phyloP scores from a whole-genome alignment of 331 rosid genomes.

The Stylosanthes scabra region DNA sequence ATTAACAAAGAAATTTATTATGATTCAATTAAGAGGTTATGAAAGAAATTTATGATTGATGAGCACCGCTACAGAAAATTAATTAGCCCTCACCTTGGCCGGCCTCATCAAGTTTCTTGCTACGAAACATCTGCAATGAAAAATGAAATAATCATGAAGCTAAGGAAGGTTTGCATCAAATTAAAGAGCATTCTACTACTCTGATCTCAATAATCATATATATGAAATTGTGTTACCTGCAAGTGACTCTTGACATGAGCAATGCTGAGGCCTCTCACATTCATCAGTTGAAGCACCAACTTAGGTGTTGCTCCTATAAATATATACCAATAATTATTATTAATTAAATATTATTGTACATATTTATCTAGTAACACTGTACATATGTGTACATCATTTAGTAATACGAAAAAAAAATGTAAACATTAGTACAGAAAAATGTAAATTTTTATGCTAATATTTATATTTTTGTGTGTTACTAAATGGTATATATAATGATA shows the following conservation, averaged over 20 bases:
- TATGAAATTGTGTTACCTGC: slow-evolving; percentile 43
- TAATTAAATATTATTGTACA: too few relatives aligned
- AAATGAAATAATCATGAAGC: neutral
- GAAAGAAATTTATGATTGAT: too few relatives aligned
- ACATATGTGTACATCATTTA: too few relatives aligned
- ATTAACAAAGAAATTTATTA: too few relatives aligned
- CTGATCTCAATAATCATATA: neutral
- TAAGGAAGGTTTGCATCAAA: neutral
- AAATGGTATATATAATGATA: too few relatives aligned
- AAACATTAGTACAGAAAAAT: too few relatives aligned
- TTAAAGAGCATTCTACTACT: neutral
- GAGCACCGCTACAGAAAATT: neutral
- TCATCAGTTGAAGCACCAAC: slow-evolving; percentile 68
- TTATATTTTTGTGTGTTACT: too few relatives aligned
- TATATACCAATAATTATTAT: too few relatives aligned
- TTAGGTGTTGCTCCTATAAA: slow-evolving; percentile 66
- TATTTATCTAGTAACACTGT: too few relatives aligned
- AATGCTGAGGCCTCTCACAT: slow-evolving; percentile 74
- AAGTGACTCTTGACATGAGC: slow-evolving; percentile 73
- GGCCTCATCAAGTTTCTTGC: slow-evolving; percentile 71
- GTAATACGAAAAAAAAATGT: too few relatives aligned
- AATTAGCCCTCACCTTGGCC: slow-evolving; percentile 61
- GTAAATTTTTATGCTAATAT: too few relatives aligned
- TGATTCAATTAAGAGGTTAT: too few relatives aligned
- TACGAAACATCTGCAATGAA: slow-evolving; percentile 67